Conservation (phyloP, 2,329 filamentous ascomycete genomes). For the Diaporthe vexans region DNA sequence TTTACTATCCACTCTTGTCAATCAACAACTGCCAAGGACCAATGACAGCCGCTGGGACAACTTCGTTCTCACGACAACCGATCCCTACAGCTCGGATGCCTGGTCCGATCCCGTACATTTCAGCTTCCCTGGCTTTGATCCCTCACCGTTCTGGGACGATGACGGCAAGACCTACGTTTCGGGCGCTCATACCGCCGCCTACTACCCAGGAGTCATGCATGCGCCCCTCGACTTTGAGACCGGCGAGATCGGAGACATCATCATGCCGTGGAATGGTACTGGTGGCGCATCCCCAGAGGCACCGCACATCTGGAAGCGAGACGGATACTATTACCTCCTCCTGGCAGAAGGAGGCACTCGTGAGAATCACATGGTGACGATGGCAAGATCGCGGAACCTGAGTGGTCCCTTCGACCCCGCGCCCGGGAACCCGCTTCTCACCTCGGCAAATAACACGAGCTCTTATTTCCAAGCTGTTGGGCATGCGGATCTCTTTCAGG, state of each 20-base stretch:
- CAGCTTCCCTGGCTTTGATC: conserved; percentile 15
- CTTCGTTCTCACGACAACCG: conserved; percentile 1
- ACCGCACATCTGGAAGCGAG: conserved; percentile 19
- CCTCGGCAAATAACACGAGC: neutral
- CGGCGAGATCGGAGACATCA: conserved; percentile 5
- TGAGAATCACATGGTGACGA: conserved; percentile 23
- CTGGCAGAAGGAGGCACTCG: conserved; percentile 3
- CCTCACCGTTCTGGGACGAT: conserved; percentile 1
- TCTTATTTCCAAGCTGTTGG: conserved; percentile 16
- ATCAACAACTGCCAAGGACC: conserved; percentile 5
- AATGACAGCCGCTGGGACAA: conserved; percentile 14
- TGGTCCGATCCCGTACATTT: conserved; percentile 24
- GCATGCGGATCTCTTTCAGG: neutral
- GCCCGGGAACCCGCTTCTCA: conserved; percentile 2
- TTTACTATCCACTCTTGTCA: neutral
- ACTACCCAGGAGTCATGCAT: conserved; percentile 12
- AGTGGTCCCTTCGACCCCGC: neutral
- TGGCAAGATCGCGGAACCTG: conserved; percentile 1
- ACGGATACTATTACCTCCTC: conserved; percentile 7
- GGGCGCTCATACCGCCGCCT: conserved; percentile 6
- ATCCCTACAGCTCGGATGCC: neutral
- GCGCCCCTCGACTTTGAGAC: neutral
- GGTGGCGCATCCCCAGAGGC: conserved; percentile 7
- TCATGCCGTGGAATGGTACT: conserved; percentile 10
- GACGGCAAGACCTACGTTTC: conserved; percentile 20